Percentiles rank a stretch among this genome's conserved stretches.
These are phyloP conservation scores for Tremellales sp. DNA, from an alignment of 1,284 basidiomycete genomes.

Conservation along the genomic window DNA sequence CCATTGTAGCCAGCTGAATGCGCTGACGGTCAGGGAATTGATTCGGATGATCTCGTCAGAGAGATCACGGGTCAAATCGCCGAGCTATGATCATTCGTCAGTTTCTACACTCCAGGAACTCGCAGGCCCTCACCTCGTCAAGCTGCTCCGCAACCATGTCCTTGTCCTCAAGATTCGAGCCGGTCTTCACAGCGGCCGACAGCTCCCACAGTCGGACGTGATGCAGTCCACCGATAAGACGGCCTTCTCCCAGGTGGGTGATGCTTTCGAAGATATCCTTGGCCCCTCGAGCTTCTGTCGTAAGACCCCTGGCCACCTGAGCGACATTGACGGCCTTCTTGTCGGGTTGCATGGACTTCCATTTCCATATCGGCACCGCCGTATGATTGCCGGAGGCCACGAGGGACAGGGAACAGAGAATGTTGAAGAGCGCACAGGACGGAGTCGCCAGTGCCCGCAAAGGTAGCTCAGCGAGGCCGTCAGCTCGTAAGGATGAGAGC, in stretches of 20 bases:
- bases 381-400: neutral
- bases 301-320: slow-evolving; percentile 29
- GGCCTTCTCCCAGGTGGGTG: slow-evolving; percentile 31
- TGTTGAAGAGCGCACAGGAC: slow-evolving; percentile 26
- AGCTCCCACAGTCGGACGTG: slow-evolving; percentile 42
- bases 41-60: slow-evolving; percentile 38
- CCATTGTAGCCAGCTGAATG: slow-evolving; percentile 44
- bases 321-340: slow-evolving; percentile 25
- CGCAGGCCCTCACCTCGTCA: slow-evolving; percentile 25
- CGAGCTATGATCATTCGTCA: slow-evolving; percentile 29
- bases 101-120: neutral
- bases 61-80: slow-evolving; percentile 36
- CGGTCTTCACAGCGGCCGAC: slow-evolving; percentile 32
- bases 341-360: slow-evolving; percentile 2
- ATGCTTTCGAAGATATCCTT: slow-evolving; percentile 43
- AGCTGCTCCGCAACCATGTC: slow-evolving; percentile 32
- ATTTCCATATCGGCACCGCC: slow-evolving; percentile 32
- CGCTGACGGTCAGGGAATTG: slow-evolving; percentile 39
- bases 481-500: slow-evolving; percentile 1
- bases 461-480: slow-evolving; percentile 15
- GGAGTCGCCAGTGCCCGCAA: slow-evolving; percentile 32
- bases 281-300: slow-evolving; percentile 31
- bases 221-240: slow-evolving; percentile 30
- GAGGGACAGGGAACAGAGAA: slow-evolving; percentile 24
- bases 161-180: slow-evolving; percentile 35